phyloP scores from a whole-genome alignment of 106 monocot genomes.

The Allium cepa region DNA sequence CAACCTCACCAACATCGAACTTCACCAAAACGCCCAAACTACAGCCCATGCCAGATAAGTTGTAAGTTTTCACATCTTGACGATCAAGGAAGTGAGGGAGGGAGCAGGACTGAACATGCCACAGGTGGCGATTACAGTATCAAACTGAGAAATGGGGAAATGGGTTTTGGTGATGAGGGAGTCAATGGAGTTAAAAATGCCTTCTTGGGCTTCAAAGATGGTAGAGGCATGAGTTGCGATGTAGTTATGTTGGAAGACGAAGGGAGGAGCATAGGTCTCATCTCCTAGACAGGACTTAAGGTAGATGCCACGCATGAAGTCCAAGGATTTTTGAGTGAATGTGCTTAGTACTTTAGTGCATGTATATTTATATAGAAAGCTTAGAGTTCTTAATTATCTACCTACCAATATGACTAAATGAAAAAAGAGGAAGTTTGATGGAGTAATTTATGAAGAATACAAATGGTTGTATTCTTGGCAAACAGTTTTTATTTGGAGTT shows the following conservation, averaged over 20 bases:
- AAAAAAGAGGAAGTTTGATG: too few relatives aligned
- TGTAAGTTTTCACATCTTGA: conserved; percentile 33
- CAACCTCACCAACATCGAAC: too few relatives aligned
- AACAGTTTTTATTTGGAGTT: too few relatives aligned
- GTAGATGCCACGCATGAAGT: conserved; percentile 69
- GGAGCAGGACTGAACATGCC: conserved; percentile 43
- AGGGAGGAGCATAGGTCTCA: conserved; percentile 60
- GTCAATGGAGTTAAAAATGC: conserved; percentile 35
- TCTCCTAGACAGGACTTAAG: conserved; percentile 66
- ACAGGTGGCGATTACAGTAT: conserved; percentile 36
- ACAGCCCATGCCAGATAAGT: conserved; percentile 61
- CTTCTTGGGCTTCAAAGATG: conserved; percentile 41
- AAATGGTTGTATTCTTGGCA: too few relatives aligned
- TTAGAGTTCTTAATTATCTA: too few relatives aligned
- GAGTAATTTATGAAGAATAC: too few relatives aligned
- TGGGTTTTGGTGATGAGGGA: conserved; percentile 27
- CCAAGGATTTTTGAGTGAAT: conserved; percentile 24
- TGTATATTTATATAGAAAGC: too few relatives aligned
- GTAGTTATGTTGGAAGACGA: conserved; percentile 36
- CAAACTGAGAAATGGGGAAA: too few relatives aligned
- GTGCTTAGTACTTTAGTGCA: too few relatives aligned
- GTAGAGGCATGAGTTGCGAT: conserved; percentile 24
- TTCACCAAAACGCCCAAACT: neutral
- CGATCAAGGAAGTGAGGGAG: conserved; percentile 34
- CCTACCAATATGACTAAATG: too few relatives aligned